A percentile compares a stretch with the other conserved stretches of the same genome.
phyloP scores from a whole-genome alignment of 2,329 filamentous ascomycete species.

The Penicillium capsulatum region DNA sequence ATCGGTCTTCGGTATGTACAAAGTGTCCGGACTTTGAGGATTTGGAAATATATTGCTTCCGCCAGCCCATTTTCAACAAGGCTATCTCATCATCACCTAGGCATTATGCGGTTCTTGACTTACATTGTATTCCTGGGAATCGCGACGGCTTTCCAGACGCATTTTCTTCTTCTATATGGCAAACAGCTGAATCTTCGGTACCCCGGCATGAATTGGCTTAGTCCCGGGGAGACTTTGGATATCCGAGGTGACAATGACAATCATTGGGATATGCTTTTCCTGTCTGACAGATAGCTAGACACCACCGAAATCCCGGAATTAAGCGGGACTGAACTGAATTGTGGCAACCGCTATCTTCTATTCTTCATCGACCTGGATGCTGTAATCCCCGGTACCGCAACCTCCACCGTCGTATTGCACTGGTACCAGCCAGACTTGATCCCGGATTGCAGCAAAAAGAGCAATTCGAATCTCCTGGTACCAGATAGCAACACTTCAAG shows the following conservation, averaged over 20 bases:
- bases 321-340: conserved; percentile 9
- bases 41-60: too few species aligned
- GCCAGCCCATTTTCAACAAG: too few species aligned
- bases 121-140: too few species aligned
- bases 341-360: conserved; percentile 16
- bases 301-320: conserved; percentile 12
- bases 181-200: conserved; percentile 19
- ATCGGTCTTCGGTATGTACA: too few species aligned
- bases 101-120: too few species aligned
- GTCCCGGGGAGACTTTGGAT: conserved; percentile 16
- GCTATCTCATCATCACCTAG: too few species aligned
- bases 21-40: too few species aligned
- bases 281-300: not conserved
- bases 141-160: too few species aligned
- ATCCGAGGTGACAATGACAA: conserved; percentile 4
- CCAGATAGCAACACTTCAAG: conserved; percentile 1
- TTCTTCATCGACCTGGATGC: conserved; percentile 28
- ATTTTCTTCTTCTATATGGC: not conserved
- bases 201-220: conserved; percentile 15
- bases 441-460: conserved; percentile 4
- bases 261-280: too few species aligned
- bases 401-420: conserved; percentile 22
- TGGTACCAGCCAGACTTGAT: conserved; percentile 27
- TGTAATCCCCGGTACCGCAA: conserved; percentile 8
- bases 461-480: not conserved